These are phyloP conservation scores for Botrytis medusae DNA, from an alignment of 2,329 filamentous ascomycete genomes.

Conservation along the genomic window DNA sequence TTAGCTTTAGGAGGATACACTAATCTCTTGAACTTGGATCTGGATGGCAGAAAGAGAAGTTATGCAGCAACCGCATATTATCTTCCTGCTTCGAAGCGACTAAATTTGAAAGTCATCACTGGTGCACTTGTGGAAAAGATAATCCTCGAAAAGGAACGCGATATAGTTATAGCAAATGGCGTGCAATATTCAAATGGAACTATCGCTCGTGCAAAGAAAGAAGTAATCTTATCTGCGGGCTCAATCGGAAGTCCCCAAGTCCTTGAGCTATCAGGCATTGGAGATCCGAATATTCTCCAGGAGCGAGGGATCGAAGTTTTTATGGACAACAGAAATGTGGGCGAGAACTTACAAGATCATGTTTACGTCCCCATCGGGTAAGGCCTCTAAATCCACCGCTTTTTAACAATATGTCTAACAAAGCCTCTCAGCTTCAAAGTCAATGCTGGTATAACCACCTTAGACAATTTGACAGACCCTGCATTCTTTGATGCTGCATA, in stretches of 20 bases:
- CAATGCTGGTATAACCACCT: background rate
- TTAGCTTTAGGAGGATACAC: constrained; percentile 40
- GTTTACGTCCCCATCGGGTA: constrained; percentile 8
- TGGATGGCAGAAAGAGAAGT: constrained; percentile 22
- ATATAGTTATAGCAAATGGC: background rate
- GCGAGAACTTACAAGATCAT: constrained; percentile 25
- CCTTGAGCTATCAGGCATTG: constrained; percentile 41
- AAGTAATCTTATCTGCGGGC: constrained; percentile 38
- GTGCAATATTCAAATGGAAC: constrained; percentile 23
- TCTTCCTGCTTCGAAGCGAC: constrained; percentile 18
- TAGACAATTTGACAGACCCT: constrained; percentile 4
- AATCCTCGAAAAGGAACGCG: constrained; percentile 21
- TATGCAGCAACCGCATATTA: constrained; percentile 32
- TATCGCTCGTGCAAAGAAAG: constrained; percentile 31
- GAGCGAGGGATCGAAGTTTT: constrained; percentile 25
- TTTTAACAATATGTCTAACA: background rate
- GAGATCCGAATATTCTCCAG: constrained; percentile 26
- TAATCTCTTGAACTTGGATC: constrained; percentile 45
- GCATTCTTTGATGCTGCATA: constrained; percentile 13
- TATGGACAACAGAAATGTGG: constrained; percentile 30
- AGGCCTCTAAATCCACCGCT: background rate
- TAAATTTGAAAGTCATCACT: constrained; percentile 77
- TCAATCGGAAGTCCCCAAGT: constrained; percentile 36
- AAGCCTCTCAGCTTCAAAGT: background rate
- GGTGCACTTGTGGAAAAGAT: constrained; percentile 81